phyloP scores from a whole-genome alignment of 768 basidiomycete genomes.

The Tricholoma matsutake region DNA sequence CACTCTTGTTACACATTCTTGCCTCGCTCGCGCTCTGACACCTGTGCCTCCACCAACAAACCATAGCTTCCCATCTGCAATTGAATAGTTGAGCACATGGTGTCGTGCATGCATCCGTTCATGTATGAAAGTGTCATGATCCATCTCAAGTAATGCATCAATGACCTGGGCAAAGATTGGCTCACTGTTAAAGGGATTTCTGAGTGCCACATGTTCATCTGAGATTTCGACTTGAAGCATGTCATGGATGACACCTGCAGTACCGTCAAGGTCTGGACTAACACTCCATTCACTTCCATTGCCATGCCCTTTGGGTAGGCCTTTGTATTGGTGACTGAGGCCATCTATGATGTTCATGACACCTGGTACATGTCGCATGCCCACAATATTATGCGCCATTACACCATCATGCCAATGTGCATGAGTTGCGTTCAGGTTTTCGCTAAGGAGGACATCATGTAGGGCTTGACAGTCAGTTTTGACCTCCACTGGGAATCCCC shows the following conservation, averaged over 20 bases:
- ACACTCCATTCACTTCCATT: too few relatives aligned
- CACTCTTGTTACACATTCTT: slow-evolving; percentile 10
- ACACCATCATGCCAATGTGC: slow-evolving; percentile 27
- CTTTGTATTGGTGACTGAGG: slow-evolving; percentile 24
- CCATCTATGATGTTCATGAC: slow-evolving; percentile 26
- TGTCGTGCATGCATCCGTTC: background rate
- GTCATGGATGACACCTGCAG: slow-evolving; percentile 14
- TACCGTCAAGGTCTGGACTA: slow-evolving; percentile 23
- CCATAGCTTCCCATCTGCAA: slow-evolving; percentile 13
- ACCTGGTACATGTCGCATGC: slow-evolving; percentile 25
- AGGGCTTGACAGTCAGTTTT: slow-evolving; percentile 34
- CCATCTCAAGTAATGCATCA: too few relatives aligned
- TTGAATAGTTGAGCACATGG: background rate
- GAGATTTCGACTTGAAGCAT: too few relatives aligned
- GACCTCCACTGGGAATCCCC: slow-evolving; percentile 26
- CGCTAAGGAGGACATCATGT: too few relatives aligned
- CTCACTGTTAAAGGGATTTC: slow-evolving; percentile 19
- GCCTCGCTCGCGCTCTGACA: background rate
- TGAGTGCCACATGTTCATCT: slow-evolving; percentile 3
- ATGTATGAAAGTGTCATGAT: background rate
- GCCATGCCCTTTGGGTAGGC: slow-evolving; percentile 2
- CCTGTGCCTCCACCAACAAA: too few relatives aligned
- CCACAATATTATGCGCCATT: slow-evolving; percentile 12
- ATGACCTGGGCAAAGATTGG: slow-evolving; percentile 18
- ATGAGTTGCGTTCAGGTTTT: slow-evolving; percentile 19